Evolutionary conservation across 2,329 filamentous ascomycete species (phyloP), one percentile per base, ranked within the genome.

Genomic region (Cercospora sp.): DNA sequence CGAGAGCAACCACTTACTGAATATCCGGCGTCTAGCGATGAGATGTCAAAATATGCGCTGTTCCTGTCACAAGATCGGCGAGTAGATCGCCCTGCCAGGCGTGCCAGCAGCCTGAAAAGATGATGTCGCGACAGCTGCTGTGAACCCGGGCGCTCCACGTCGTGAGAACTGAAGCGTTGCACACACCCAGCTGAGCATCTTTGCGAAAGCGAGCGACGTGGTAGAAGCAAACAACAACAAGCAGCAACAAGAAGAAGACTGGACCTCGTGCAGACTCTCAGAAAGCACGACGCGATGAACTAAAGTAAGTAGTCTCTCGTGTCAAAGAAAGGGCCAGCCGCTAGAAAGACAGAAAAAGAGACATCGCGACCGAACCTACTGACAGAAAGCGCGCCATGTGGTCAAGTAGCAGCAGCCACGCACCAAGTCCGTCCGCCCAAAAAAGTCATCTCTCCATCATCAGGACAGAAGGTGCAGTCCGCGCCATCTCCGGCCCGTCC

Each of bases 81-180:
- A 33, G n/a, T 28, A 36, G 26, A 20, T 33, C 10, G 57, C 30
- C 58, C 10, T 45, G 33, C 31, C 31, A 10, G 30, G 26, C 58
- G 13, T 60, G 33, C 31, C 31, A n/a, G 30, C 31, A 59, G 31
- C 55, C 55, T 26, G 51, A 51, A 67, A 36, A 28, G 60, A 55
- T 28, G 60, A 30, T 30, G 26, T 23, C 59, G 66, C 57, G 26
- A 48, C 61, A 60, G 53, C 20, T 4, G 20, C 3, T 8, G 48
- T 59, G 48, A 13, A 10, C 7, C 20, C 59, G 23, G 31, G 23
- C 45, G 28, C 53, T 42, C 26, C 59, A 60, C 23, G 67, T 64
- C 7, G 63, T 65, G 67, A 63, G 53, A 63, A 60, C n/a, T 26
- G 63, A 65, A 63, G 63, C 67, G 67, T 51, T 58, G 67, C 31